A percentile compares a stretch with the other conserved stretches of the same genome.
Conservation (phyloP, 169 alveolate genomes). For the Eimeria necatrix region DNA sequence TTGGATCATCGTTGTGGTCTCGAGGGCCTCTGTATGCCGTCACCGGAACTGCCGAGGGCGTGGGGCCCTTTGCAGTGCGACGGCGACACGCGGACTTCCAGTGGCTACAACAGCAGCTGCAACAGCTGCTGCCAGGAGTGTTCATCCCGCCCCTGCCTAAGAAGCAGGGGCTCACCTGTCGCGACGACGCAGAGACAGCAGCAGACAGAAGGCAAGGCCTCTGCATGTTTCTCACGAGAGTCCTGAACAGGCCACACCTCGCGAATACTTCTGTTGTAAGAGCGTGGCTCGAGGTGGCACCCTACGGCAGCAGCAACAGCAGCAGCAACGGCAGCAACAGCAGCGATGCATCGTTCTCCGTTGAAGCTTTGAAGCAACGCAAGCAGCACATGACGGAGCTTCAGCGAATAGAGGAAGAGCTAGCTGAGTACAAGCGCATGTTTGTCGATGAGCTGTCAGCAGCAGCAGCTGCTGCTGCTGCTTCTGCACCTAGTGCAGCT, state of each 20-base stretch:
- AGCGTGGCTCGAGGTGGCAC: slow-evolving; percentile 58
- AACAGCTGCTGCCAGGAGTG: slow-evolving; percentile 83
- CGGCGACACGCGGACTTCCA: slow-evolving; percentile 87
- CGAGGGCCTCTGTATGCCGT: slow-evolving; percentile 64
- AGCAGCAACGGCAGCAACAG: slow-evolving; percentile 1
- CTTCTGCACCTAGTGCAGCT: background rate
- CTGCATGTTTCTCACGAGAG: slow-evolving; percentile 84
- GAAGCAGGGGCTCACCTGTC: slow-evolving; percentile 84
- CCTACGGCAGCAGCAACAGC: slow-evolving; percentile 47
- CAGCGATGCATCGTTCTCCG: slow-evolving; percentile 11
- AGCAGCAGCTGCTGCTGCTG: slow-evolving; percentile 19
- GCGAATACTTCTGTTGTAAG: slow-evolving; percentile 59
- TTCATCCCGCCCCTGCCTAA: slow-evolving; percentile 88
- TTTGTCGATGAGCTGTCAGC: slow-evolving; percentile 3
- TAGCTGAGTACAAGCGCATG: slow-evolving; percentile 1
- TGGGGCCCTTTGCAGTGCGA: slow-evolving; percentile 79
- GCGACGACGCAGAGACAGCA: slow-evolving; percentile 84
- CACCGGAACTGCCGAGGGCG: slow-evolving; percentile 82
- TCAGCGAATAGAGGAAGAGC: slow-evolving; percentile 23
- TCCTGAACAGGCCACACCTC: slow-evolving; percentile 80
- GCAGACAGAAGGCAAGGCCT: slow-evolving; percentile 85
- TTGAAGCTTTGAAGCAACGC: slow-evolving; percentile 51
- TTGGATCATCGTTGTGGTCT: background rate
- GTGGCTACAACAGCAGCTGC: slow-evolving; percentile 85
- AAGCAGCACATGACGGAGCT: slow-evolving; percentile 45